Percentiles rank a stretch among this genome's conserved stretches.
phyloP scores from a whole-genome alignment of 2,329 filamentous ascomycete genomes.

The Neonectria faginata region DNA sequence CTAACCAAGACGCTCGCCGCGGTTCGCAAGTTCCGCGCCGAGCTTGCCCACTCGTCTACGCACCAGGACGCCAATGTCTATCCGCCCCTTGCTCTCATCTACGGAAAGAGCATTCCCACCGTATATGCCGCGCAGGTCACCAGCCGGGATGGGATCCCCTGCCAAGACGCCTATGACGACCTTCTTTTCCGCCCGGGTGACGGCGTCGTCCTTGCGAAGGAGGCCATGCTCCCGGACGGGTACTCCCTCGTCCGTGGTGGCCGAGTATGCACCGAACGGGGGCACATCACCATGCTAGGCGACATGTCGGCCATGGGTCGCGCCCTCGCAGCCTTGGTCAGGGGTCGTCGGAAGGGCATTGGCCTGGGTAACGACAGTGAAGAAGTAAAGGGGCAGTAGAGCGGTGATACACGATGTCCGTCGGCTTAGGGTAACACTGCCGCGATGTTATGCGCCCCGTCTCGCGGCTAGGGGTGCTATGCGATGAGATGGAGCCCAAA shows the following conservation, averaged over 20 bases:
- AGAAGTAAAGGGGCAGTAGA: slow-evolving; percentile 11
- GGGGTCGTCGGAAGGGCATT: slow-evolving; percentile 77
- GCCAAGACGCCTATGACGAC: slow-evolving; percentile 84
- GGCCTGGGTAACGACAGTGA: slow-evolving; percentile 63
- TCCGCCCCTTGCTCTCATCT: slow-evolving; percentile 84
- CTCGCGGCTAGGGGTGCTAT: slow-evolving; percentile 27
- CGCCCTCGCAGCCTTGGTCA: slow-evolving; percentile 75
- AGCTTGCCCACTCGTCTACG: slow-evolving; percentile 71
- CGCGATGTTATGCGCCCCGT: slow-evolving; percentile 20
- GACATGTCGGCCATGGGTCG: slow-evolving; percentile 84
- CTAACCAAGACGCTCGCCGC: slow-evolving; percentile 79
- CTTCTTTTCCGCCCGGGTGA: slow-evolving; percentile 89
- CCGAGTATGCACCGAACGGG: slow-evolving; percentile 81
- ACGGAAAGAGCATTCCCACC: slow-evolving; percentile 87
- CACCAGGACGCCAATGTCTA: slow-evolving; percentile 78
- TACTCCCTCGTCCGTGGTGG: slow-evolving; percentile 81
- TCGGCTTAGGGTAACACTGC: slow-evolving; percentile 31
- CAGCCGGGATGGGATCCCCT: slow-evolving; percentile 78
- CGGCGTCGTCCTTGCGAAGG: slow-evolving; percentile 86
- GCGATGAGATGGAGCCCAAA: slow-evolving; percentile 15
- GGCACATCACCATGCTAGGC: slow-evolving; percentile 88
- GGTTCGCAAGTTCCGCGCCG: slow-evolving; percentile 79
- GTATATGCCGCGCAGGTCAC: slow-evolving; percentile 84
- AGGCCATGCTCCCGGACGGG: slow-evolving; percentile 85
- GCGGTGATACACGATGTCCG: slow-evolving; percentile 19